A percentile compares a stretch with the other conserved stretches of the same genome.
Evolutionary conservation across 1,139 yeast species (phyloP).

Genomic region (Diutina neorugosa): DNA sequence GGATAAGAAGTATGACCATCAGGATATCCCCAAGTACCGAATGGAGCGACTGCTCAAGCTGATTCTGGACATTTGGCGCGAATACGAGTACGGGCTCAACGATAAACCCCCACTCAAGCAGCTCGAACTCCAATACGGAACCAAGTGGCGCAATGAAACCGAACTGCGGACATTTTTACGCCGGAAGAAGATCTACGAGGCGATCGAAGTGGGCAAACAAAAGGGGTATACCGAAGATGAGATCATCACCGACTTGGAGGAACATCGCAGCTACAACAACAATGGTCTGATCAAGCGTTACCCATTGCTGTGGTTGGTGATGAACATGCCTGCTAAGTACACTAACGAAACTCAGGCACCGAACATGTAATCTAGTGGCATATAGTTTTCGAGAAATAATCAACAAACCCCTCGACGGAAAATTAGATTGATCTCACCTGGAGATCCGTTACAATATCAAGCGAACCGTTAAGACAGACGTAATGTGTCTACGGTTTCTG

Average conservation of each 20-base stretch:
- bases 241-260: constrained; percentile 23
- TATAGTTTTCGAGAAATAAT: too few species aligned
- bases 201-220: constrained; percentile 23
- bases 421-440: too few species aligned
- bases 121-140: neutral
- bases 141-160: constrained; percentile 4
- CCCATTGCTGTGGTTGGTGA: constrained; percentile 26
- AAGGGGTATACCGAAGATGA: constrained; percentile 22
- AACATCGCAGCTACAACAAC: constrained; percentile 5
- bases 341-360: neutral
- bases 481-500: too few species aligned
- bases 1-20: neutral
- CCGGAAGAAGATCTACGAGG: constrained; percentile 27
- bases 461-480: too few species aligned
- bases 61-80: constrained; percentile 29
- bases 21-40: constrained; percentile 16
- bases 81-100: constrained; percentile 15
- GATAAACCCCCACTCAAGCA: constrained; percentile 2
- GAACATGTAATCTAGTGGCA: neutral
- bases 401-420: too few species aligned
- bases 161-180: constrained; percentile 27
- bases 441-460: too few species aligned
- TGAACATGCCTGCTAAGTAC: constrained; percentile 24
- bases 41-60: constrained; percentile 25
- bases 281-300: constrained; percentile 22